phyloP scores from a whole-genome alignment of 2,329 filamentous ascomycete genomes.

The Didymosphaeria variabile region DNA sequence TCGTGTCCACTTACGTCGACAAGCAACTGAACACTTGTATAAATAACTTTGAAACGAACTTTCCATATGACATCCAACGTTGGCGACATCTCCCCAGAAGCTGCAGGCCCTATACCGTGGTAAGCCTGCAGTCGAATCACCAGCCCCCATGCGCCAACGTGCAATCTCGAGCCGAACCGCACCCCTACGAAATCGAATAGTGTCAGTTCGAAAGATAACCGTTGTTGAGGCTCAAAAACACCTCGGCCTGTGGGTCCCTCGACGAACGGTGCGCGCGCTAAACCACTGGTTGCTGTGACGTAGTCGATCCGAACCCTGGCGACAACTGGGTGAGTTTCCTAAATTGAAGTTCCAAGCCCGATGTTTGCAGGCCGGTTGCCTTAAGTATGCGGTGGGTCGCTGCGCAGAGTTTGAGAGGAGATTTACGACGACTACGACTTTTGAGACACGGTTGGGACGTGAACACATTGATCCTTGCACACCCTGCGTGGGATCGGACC shows the following conservation, averaged over 20 bases:
- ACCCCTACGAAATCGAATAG: not conserved
- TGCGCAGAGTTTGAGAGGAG: not conserved
- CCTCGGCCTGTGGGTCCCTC: not conserved
- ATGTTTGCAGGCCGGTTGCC: not conserved
- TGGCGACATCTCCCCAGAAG: too few relatives aligned
- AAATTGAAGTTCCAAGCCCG: not conserved
- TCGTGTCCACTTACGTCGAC: too few relatives aligned
- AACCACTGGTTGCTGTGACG: conserved; percentile 3
- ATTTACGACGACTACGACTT: not conserved
- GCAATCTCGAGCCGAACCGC: too few relatives aligned
- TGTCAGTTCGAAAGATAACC: not conserved
- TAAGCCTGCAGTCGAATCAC: too few relatives aligned
- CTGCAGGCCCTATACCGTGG: too few relatives aligned
- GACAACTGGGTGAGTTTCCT: too few relatives aligned
- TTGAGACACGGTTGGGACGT: too few relatives aligned
- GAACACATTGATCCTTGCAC: too few relatives aligned
- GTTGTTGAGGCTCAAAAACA: not conserved
- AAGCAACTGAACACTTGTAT: too few relatives aligned
- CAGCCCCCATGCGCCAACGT: too few relatives aligned
- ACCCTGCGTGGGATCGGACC: not conserved
- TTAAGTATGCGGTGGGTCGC: not conserved
- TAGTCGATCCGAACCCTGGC: not conserved
- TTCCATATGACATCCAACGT: too few relatives aligned
- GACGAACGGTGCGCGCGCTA: not conserved
- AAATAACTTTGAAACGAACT: too few relatives aligned